phyloP scores from a whole-genome alignment of 495 filamentous ascomycete species.

The Trichoderma erinaceum region DNA sequence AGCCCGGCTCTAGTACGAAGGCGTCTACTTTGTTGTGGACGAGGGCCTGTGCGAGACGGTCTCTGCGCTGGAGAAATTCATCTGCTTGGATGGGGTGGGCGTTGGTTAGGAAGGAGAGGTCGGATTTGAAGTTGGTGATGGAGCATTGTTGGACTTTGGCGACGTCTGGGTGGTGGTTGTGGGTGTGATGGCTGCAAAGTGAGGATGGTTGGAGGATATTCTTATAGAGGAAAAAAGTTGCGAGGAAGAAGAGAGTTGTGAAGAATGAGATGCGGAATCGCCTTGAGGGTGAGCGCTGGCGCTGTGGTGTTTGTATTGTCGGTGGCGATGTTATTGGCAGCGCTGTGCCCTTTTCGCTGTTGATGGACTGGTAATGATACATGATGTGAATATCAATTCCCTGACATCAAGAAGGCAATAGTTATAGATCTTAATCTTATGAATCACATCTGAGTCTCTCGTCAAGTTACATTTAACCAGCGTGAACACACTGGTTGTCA shows the following conservation, averaged over 20 bases:
- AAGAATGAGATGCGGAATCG: slow-evolving; percentile 2
- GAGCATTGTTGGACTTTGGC: slow-evolving; percentile 34
- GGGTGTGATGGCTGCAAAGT: neutral
- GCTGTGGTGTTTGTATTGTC: neutral
- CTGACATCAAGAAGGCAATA: neutral
- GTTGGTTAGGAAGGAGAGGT: slow-evolving; percentile 40
- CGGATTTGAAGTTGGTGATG: slow-evolving; percentile 36
- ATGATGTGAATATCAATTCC: neutral
- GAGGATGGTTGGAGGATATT: neutral
- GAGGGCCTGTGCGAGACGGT: slow-evolving; percentile 43
- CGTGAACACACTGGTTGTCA: no score
- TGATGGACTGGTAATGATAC: neutral
- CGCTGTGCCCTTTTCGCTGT: neutral
- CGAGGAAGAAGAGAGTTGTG: neutral
- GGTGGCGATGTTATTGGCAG: neutral
- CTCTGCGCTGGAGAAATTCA: slow-evolving; percentile 42
- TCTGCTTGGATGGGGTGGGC: slow-evolving; percentile 33
- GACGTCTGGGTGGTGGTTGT: neutral
- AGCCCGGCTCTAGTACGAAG: slow-evolving; percentile 51
- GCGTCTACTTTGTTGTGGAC: slow-evolving; percentile 38
- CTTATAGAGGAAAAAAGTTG: neutral
- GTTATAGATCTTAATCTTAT: neutral
- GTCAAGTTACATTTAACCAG: no score
- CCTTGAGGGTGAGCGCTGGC: neutral
- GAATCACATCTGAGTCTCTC: neutral